These are phyloP conservation scores for Clonostachys rhizophaga DNA, from an alignment of 2,329 filamentous ascomycete species.

Conservation along the genomic window DNA sequence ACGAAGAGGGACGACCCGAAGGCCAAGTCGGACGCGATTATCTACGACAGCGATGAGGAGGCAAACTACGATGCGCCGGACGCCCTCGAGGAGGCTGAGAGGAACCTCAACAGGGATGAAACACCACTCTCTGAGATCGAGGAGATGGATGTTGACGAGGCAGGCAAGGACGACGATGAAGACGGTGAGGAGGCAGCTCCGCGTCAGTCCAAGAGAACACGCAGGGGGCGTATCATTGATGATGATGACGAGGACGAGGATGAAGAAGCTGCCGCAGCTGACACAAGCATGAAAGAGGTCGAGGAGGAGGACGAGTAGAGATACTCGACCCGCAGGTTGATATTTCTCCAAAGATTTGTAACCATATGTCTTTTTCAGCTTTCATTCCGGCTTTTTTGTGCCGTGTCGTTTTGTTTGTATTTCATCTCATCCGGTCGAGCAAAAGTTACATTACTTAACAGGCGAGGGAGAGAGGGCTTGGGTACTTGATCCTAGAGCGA, in stretches of 20 bases:
- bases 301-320: slow-evolving; percentile 21
- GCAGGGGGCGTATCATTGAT: slow-evolving; percentile 40
- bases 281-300: slow-evolving; percentile 34
- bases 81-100: slow-evolving; percentile 37
- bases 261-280: slow-evolving; percentile 22
- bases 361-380: too few relatives aligned
- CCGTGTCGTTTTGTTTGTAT: too few relatives aligned
- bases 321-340: background rate
- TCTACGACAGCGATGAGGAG: slow-evolving; percentile 70
- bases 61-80: slow-evolving; percentile 22
- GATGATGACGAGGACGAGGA: slow-evolving; percentile 53
- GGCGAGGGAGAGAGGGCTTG: too few relatives aligned
- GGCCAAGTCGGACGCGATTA: slow-evolving; percentile 81
- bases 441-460: too few relatives aligned
- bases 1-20: slow-evolving; percentile 51
- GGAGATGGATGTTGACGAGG: slow-evolving; percentile 48
- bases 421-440: too few relatives aligned
- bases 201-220: slow-evolving; percentile 37
- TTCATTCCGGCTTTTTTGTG: too few relatives aligned
- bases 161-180: slow-evolving; percentile 27
- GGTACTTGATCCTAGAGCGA: too few relatives aligned
- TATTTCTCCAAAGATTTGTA: too few relatives aligned
- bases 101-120: slow-evolving; percentile 28
- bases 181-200: slow-evolving; percentile 42
- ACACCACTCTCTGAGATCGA: slow-evolving; percentile 27